Base-by-base conservation (phyloP, 352 stramenopile genomes). In the Globisporangium alternatum region DNA sequence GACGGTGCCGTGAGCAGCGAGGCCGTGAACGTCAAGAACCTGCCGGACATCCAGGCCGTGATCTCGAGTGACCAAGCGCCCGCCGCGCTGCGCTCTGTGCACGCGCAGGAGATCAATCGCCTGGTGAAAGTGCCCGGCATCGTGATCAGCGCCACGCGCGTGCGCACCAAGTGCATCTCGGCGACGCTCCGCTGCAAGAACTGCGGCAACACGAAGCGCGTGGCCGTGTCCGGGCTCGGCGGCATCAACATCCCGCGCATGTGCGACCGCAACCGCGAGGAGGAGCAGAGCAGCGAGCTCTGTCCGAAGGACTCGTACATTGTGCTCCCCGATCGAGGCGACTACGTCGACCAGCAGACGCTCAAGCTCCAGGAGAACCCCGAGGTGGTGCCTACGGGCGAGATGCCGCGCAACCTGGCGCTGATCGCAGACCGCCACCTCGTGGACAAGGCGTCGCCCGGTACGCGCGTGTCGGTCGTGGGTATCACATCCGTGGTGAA, bases 331-430 rank as follows among this genome's bases (percentile, higher is more conserved):
- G 97, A 99, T 70, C 82, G 97, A 56, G 83, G 85, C 48, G 79
- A 92, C 9, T 99, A 99, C 71, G 91, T 99, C 0, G 97, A 99
- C 76, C 94, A 98, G 66, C 97, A 99, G 82, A 98, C 96, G n/a
- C 77, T 99, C 31, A 99, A 99, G 80, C 79, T 99, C 43, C 93
- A 98, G 75, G 93, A 98, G 68, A 96, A 80, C 75, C 97, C 78
- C 0, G 97, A 99, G 68, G 93, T 97, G 17, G 97, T 99, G 8
- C 97, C 97, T 0, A 99, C 97, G 5, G 97, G 97, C 30, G 97
- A 99, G 73, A 99, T 99, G 97, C 97, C 97, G 19, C 84, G 97
- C 30, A 97, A 96, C 63, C 81, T 99, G 35, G 76, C 98, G 43
- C 72, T 99, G n/a, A 89, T 97, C 28, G 86, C 96, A 0, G 97